Evolutionary conservation across 495 filamentous ascomycete species (phyloP).

Genomic region (Podospora pseudocomata): DNA sequence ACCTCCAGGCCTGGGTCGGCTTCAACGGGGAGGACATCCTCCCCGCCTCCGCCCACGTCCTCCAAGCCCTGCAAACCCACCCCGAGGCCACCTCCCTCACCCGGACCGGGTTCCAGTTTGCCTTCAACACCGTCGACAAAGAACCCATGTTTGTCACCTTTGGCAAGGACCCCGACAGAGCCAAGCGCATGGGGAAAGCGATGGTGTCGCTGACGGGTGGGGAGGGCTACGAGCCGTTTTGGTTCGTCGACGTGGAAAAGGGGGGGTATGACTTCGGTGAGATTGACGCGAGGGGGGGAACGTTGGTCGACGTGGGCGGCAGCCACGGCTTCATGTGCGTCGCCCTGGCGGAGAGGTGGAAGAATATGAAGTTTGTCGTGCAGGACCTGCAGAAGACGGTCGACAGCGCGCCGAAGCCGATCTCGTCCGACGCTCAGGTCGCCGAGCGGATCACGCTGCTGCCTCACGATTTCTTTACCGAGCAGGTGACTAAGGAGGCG

Average conservation of each 20-base stretch:
- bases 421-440: constrained; percentile 39
- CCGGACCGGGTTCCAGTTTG: constrained; percentile 48
- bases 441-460: constrained; percentile 42
- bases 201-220: constrained; percentile 49
- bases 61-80: constrained; percentile 34
- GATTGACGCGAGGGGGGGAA: constrained; percentile 38
- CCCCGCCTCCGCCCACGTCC: constrained; percentile 41
- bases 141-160: constrained; percentile 52
- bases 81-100: constrained; percentile 41
- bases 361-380: constrained; percentile 52
- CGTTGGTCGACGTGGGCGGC: constrained; percentile 56
- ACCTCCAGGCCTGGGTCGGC: constrained; percentile 49
- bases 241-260: constrained; percentile 38
- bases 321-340: constrained; percentile 51
- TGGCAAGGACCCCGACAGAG: constrained; percentile 42
- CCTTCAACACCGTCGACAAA: constrained; percentile 44
- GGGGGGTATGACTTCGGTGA: constrained; percentile 44
- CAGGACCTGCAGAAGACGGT: constrained; percentile 53
- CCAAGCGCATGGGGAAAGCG: constrained; percentile 49
- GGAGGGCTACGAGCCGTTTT: constrained; percentile 48
- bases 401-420: constrained; percentile 39
- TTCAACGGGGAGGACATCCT: constrained; percentile 52
- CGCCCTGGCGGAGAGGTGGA: constrained; percentile 45
- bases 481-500: constrained; percentile 51
- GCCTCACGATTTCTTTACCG: constrained; percentile 53